These are phyloP conservation scores for Pilobolus umbonatus DNA, from an alignment of 192 early-diverging fungal genomes.

Conservation along the genomic window DNA sequence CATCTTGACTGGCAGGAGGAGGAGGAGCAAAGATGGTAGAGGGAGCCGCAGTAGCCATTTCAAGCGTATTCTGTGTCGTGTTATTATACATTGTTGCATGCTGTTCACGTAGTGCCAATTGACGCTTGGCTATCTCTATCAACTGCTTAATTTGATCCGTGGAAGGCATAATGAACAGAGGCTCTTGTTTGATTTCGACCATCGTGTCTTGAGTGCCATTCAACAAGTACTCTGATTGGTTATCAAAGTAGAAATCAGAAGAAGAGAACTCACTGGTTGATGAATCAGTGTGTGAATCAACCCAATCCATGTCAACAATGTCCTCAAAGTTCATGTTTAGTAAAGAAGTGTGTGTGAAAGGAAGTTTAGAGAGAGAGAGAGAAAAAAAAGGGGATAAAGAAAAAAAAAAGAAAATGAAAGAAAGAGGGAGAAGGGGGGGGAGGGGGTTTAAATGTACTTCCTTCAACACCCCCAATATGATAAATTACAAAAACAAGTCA, in stretches of 20 bases:
- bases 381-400: neutral
- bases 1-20: neutral
- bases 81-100: constrained; percentile 6
- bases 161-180: constrained; percentile 16
- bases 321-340: constrained; percentile 19
- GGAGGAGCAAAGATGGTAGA: neutral
- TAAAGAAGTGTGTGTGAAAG: neutral
- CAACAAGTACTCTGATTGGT: constrained; percentile 2
- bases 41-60: neutral
- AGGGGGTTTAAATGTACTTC: neutral
- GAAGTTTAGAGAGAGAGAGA: neutral
- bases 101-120: constrained; percentile 29
- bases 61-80: neutral
- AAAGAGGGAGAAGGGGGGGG: neutral
- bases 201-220: neutral
- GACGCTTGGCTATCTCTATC: constrained; percentile 31
- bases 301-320: constrained; percentile 22
- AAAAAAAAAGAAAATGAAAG: neutral
- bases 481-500: constrained; percentile 7
- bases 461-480: neutral
- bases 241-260: neutral
- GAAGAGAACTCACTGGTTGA: neutral
- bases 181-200: constrained; percentile 3
- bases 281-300: constrained; percentile 10
- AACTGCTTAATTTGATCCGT: constrained; percentile 35